These are phyloP conservation scores for Fusarium heterosporum DNA, from an alignment of 2,329 filamentous ascomycete species.

Conservation along the genomic window DNA sequence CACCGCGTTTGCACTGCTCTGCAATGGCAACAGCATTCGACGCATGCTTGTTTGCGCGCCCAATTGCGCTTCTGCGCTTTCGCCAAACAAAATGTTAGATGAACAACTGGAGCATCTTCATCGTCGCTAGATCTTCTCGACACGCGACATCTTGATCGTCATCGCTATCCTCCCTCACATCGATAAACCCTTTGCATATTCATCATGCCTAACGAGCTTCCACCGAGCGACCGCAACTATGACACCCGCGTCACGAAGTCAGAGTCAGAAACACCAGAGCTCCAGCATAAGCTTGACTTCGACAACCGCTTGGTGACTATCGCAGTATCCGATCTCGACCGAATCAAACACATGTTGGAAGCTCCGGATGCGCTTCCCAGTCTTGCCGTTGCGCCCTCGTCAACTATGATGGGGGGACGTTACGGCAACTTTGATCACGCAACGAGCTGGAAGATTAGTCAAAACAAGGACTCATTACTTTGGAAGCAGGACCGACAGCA, in stretches of 20 bases:
- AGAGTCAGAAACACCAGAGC: neutral
- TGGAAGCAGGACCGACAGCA: neutral
- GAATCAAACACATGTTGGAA: neutral
- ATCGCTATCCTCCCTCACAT: neutral
- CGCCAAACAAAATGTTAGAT: no score
- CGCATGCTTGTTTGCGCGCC: neutral
- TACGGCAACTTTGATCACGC: neutral
- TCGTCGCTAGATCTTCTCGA: neutral
- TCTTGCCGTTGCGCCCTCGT: neutral
- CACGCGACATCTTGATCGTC: neutral
- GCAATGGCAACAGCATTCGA: neutral
- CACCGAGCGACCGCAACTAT: neutral
- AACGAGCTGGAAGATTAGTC: neutral
- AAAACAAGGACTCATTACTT: neutral
- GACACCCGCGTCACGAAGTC: neutral
- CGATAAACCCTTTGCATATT: neutral
- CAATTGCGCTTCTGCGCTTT: neutral
- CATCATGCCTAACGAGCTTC: neutral
- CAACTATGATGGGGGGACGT: neutral
- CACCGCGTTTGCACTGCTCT: neutral
- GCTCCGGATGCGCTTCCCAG: neutral
- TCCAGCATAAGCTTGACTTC: neutral
- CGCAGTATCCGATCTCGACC: neutral
- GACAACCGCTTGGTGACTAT: neutral
- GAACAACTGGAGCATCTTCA: neutral